phyloP scores from a whole-genome alignment of 192 early-diverging fungal genomes.

The Lunasporangiospora selenospora region DNA sequence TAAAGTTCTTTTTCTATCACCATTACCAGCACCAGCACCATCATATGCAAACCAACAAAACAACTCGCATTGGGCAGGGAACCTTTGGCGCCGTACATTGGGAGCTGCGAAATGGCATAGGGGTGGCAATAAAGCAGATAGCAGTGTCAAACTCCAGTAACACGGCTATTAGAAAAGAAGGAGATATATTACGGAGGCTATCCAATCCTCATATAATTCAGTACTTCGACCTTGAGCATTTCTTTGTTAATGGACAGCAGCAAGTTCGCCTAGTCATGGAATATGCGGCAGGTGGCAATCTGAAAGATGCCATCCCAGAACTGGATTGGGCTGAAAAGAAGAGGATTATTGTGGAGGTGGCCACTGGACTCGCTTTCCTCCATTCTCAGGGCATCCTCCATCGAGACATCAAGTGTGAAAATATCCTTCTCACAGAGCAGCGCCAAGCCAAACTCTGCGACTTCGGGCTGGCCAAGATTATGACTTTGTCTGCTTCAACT shows the following conservation, averaged over 20 bases:
- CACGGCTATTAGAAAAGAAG: neutral
- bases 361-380: slow-evolving; percentile 13
- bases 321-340: slow-evolving; percentile 3
- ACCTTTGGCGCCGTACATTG: neutral
- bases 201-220: slow-evolving; percentile 9
- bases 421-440: slow-evolving; percentile 12
- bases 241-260: too few species aligned
- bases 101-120: neutral
- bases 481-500: neutral
- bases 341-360: neutral
- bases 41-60: neutral
- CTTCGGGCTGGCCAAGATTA: slow-evolving; percentile 14
- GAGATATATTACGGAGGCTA: neutral
- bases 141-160: neutral
- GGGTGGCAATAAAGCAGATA: neutral
- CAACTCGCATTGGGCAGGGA: neutral
- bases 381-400: slow-evolving; percentile 23
- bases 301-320: neutral
- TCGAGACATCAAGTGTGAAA: slow-evolving; percentile 36
- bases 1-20: too few species aligned
- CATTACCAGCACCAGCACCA: too few species aligned
- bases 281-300: slow-evolving; percentile 12
- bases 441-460: slow-evolving; percentile 22
- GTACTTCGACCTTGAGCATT: neutral
- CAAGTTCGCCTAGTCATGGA: slow-evolving; percentile 9